Conservation (phyloP, 129 eudicot genomes). For the Saposhnikovia divaricata region DNA sequence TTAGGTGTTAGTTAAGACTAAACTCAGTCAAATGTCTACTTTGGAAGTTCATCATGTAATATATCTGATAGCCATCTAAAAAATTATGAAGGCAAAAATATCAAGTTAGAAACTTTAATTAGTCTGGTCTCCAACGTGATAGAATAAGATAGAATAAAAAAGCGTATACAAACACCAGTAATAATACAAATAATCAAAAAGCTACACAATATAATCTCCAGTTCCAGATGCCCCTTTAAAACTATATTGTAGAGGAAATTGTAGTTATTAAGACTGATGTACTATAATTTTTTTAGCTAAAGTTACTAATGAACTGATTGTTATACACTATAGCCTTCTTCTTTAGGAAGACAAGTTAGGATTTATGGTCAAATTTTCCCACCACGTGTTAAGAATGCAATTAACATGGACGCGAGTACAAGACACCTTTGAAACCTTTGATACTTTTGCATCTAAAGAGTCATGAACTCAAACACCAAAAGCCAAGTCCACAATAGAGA, state of each 20-base stretch:
- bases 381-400: not conserved
- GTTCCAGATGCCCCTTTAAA: not conserved
- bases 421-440: not conserved
- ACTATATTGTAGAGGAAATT: not conserved
- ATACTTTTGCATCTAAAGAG: not conserved
- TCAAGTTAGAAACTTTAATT: not conserved
- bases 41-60: not conserved
- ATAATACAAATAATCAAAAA: not conserved
- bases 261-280: not conserved
- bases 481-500: not conserved
- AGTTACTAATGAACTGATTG: not conserved
- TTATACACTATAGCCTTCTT: not conserved
- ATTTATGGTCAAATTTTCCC: not conserved
- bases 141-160: not conserved
- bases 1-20: not conserved
- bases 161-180: not conserved
- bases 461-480: slow-evolving; percentile 1
- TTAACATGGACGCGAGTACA: not conserved
- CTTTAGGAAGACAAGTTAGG: not conserved
- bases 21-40: not conserved
- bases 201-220: not conserved
- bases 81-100: not conserved
- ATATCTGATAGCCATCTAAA: too few relatives aligned
- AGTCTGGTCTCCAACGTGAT: not conserved
- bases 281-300: too few relatives aligned